Conservation (phyloP, 805 yeast species). For the Metschnikowia henanensis region DNA sequence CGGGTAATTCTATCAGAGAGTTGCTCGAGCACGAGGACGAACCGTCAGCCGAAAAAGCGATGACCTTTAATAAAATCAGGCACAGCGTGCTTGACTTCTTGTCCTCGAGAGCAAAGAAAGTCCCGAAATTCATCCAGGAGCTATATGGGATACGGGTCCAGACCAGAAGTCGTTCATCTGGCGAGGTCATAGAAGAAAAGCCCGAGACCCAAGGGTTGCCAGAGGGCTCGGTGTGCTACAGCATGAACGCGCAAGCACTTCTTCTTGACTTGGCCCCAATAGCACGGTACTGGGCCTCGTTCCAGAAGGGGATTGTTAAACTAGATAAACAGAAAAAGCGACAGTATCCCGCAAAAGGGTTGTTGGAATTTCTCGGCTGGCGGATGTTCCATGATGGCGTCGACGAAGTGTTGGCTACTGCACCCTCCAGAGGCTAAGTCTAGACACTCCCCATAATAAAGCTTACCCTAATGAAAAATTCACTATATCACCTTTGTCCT, state of each 20-base stretch:
- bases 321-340: constrained; percentile 20
- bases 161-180: constrained; percentile 18
- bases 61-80: constrained; percentile 14
- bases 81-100: constrained; percentile 21
- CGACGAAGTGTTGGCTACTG: constrained; percentile 17
- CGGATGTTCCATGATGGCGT: constrained; percentile 32
- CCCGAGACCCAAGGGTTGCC: constrained; percentile 29
- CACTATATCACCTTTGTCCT: constrained; percentile 50
- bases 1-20: constrained; percentile 22
- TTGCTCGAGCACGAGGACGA: not conserved
- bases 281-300: constrained; percentile 33
- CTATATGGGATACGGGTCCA: constrained; percentile 22
- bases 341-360: constrained; percentile 17
- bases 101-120: constrained; percentile 35
- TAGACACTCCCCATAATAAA: too few species aligned
- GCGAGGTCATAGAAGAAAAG: constrained; percentile 9
- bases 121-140: constrained; percentile 31
- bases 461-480: not conserved
- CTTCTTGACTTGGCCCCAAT: constrained; percentile 33
- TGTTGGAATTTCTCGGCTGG: constrained; percentile 33
- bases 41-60: not conserved
- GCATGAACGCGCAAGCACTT: constrained; percentile 27
- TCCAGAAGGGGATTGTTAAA: constrained; percentile 28
- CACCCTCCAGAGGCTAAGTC: not conserved
- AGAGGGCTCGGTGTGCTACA: constrained; percentile 32